These are phyloP conservation scores for Tetraselmis chui DNA, from an alignment of 139 green algal species.

Conservation along the genomic window DNA sequence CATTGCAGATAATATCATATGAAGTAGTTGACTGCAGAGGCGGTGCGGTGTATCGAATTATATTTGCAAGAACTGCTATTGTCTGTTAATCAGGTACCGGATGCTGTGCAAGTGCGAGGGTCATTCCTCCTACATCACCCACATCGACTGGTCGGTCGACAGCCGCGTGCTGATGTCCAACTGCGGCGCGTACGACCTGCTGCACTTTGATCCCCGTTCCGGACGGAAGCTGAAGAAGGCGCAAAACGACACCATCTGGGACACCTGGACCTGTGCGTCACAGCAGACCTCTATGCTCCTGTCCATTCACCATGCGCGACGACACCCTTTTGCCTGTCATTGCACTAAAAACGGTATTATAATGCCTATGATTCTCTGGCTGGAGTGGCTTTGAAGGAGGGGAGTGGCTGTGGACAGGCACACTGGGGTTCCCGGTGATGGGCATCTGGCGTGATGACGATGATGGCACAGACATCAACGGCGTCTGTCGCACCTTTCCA, in stretches of 20 bases:
- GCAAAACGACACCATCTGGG: conserved; percentile 4
- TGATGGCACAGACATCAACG: conserved; percentile 12
- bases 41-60: no score
- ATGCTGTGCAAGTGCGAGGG: neutral
- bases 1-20: no score
- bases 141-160: conserved; percentile 9
- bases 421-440: conserved; percentile 10
- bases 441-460: neutral
- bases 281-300: no score
- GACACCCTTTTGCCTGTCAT: no score
- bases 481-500: neutral
- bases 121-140: conserved; percentile 6
- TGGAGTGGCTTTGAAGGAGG: no score
- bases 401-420: no score
- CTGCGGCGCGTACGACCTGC: conserved; percentile 5
- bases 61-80: no score
- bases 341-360: no score
- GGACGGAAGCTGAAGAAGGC: neutral
- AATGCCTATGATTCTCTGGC: no score
- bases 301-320: no score
- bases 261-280: conserved; percentile 5
- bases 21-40: no score
- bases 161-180: conserved; percentile 4
- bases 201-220: neutral
- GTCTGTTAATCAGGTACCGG: neutral